A percentile compares a stretch with the other conserved stretches of the same genome.
These are phyloP conservation scores for Tillandsia fasciculata DNA, from an alignment of 176 grass and related monocot genomes.

Conservation along the genomic window DNA sequence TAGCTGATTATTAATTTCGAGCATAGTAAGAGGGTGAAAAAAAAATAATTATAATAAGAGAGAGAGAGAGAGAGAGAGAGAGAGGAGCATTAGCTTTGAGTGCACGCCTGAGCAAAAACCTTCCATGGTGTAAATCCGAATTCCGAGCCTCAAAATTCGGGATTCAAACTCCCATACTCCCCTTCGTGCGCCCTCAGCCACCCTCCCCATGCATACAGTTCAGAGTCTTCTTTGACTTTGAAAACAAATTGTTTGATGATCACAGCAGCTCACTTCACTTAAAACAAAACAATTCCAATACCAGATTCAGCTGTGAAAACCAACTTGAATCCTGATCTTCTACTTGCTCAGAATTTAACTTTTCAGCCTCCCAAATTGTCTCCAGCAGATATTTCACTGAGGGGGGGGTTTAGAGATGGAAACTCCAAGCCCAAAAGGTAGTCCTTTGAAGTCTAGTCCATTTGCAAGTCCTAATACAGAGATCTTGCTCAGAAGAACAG, in stretches of 20 bases:
- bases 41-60: too few relatives aligned
- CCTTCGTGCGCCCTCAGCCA: constrained; percentile 68
- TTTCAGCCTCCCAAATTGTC: too few relatives aligned
- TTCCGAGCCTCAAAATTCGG: constrained; percentile 89
- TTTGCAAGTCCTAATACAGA: constrained; percentile 52
- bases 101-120: background rate
- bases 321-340: too few relatives aligned
- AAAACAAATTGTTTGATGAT: background rate
- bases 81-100: background rate
- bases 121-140: constrained; percentile 43
- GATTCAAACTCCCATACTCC: constrained; percentile 91
- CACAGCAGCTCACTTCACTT: background rate
- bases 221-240: background rate
- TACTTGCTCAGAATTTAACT: too few relatives aligned
- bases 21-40: too few relatives aligned
- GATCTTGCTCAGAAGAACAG: constrained; percentile 52
- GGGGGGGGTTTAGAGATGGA: constrained; percentile 19
- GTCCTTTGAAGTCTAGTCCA: constrained; percentile 32
- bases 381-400: too few relatives aligned
- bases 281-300: background rate
- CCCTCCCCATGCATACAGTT: constrained; percentile 18
- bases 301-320: background rate
- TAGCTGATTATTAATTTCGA: too few relatives aligned
- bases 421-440: constrained; percentile 31
- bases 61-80: too few relatives aligned